Percentiles rank a stretch among this genome's conserved stretches.
These are phyloP conservation scores for Alternaria brassicicola DNA, from an alignment of 2,329 filamentous ascomycete genomes.

Conservation along the genomic window DNA sequence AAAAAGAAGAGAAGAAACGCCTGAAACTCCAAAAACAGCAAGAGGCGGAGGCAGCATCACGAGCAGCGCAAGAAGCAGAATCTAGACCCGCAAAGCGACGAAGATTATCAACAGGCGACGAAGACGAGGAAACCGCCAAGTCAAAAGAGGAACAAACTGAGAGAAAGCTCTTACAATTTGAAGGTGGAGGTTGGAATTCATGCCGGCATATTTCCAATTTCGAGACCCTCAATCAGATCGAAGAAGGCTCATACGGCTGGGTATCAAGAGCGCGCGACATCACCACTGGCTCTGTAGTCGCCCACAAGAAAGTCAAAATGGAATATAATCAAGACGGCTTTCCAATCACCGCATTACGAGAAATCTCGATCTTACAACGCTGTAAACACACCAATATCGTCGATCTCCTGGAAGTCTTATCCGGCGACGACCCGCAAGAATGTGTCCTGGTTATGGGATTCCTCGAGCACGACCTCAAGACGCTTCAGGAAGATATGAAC, in stretches of 20 bases:
- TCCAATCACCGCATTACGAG: constrained; percentile 88
- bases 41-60: constrained; percentile 61
- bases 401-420: constrained; percentile 79
- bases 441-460: constrained; percentile 97
- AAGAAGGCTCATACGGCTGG: constrained; percentile 95
- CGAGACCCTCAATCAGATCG: constrained; percentile 93
- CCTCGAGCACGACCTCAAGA: constrained; percentile 94
- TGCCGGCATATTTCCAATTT: constrained; percentile 85
- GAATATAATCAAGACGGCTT: constrained; percentile 77
- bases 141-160: constrained; percentile 39
- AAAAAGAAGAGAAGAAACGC: constrained; percentile 89
- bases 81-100: constrained; percentile 61
- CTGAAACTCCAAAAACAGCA: constrained; percentile 82
- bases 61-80: constrained; percentile 36
- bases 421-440: constrained; percentile 69
- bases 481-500: constrained; percentile 89
- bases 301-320: constrained; percentile 92
- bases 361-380: constrained; percentile 89
- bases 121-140: constrained; percentile 23
- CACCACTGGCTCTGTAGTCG: constrained; percentile 78
- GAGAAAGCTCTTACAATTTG: constrained; percentile 72
- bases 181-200: constrained; percentile 69
- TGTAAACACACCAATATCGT: constrained; percentile 85
- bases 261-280: constrained; percentile 83
- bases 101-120: constrained; percentile 62